A percentile compares a stretch with the other conserved stretches of the same genome.
phyloP scores from a whole-genome alignment of 306 rosid species.

The Phaseolus lunatus region DNA sequence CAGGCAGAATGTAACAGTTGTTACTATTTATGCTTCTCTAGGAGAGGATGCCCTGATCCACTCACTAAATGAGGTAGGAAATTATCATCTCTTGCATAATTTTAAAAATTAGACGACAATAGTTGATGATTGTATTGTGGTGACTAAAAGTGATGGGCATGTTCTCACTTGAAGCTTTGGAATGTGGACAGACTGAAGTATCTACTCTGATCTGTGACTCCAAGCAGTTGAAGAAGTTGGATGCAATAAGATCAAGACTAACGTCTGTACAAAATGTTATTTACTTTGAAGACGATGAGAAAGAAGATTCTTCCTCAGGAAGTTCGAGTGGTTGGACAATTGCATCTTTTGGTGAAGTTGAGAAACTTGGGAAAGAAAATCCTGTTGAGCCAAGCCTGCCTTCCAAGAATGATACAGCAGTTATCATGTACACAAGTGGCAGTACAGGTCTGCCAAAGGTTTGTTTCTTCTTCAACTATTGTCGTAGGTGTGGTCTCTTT shows the following conservation, averaged over 20 bases:
- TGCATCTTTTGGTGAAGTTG: slow-evolving; percentile 75
- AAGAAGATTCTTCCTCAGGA: slow-evolving; percentile 53
- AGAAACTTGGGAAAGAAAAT: slow-evolving; percentile 73
- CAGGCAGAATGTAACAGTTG: slow-evolving; percentile 80
- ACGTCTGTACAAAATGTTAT: slow-evolving; percentile 65
- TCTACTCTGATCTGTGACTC: slow-evolving; percentile 83
- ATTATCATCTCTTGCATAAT: slow-evolving; percentile 28
- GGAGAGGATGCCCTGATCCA: slow-evolving; percentile 94
- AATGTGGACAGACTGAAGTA: slow-evolving; percentile 75
- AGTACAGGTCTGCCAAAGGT: slow-evolving; percentile 98
- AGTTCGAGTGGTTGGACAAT: slow-evolving; percentile 60
- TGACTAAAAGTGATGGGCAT: slow-evolving; percentile 22
- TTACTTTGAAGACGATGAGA: slow-evolving; percentile 74
- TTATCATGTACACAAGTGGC: slow-evolving; percentile 96
- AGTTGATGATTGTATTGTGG: slow-evolving; percentile 22
- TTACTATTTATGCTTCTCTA: slow-evolving; percentile 88
- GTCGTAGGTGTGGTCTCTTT: background rate
- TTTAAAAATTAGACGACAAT: slow-evolving; percentile 31
- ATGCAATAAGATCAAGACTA: slow-evolving; percentile 66
- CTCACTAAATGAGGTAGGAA: slow-evolving; percentile 87
- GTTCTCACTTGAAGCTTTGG: slow-evolving; percentile 50
- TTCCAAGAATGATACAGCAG: slow-evolving; percentile 72
- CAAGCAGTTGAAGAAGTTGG: slow-evolving; percentile 78
- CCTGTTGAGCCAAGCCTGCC: slow-evolving; percentile 72
- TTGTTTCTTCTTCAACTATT: slow-evolving; percentile 45